phyloP scores from a whole-genome alignment of 2,329 filamentous ascomycete species.

The Alternaria conjuncta region DNA sequence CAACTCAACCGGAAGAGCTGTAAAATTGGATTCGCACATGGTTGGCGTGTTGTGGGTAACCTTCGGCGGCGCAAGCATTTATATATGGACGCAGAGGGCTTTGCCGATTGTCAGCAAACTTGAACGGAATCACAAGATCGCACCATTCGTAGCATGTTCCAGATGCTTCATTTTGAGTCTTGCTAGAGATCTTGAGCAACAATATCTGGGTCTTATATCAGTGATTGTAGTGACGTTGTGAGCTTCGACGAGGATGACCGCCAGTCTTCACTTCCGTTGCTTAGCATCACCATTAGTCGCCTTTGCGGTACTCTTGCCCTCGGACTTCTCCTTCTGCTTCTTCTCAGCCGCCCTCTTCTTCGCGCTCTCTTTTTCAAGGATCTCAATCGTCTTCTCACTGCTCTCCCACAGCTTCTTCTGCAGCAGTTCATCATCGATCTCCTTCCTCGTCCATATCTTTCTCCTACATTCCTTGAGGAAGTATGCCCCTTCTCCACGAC shows the following conservation, averaged over 20 bases:
- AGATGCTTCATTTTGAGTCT: background rate
- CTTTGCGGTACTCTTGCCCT: slow-evolving; percentile 26
- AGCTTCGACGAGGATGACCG: background rate
- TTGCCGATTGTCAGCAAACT: background rate
- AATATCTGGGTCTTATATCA: background rate
- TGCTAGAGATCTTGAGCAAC: background rate
- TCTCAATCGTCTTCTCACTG: slow-evolving; percentile 79
- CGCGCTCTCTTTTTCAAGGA: slow-evolving; percentile 80
- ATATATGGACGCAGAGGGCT: background rate
- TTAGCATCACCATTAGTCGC: slow-evolving; percentile 28
- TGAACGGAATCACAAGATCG: background rate
- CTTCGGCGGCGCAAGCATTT: background rate
- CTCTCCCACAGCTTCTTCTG: slow-evolving; percentile 90
- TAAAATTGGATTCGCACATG: background rate
- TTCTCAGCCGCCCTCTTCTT: slow-evolving; percentile 65
- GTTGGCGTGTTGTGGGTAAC: background rate
- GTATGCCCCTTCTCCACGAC: slow-evolving; percentile 69
- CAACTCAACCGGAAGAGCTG: no score
- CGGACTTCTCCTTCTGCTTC: slow-evolving; percentile 53
- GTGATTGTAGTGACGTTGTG: background rate
- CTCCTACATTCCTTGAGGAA: slow-evolving; percentile 89
- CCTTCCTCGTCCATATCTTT: slow-evolving; percentile 72
- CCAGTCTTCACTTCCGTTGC: slow-evolving; percentile 26
- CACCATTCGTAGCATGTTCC: no score
- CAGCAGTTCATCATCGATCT: slow-evolving; percentile 77